Base-by-base conservation (phyloP, 768 basidiomycete species). In the Leccinum olivaceopallidum region DNA sequence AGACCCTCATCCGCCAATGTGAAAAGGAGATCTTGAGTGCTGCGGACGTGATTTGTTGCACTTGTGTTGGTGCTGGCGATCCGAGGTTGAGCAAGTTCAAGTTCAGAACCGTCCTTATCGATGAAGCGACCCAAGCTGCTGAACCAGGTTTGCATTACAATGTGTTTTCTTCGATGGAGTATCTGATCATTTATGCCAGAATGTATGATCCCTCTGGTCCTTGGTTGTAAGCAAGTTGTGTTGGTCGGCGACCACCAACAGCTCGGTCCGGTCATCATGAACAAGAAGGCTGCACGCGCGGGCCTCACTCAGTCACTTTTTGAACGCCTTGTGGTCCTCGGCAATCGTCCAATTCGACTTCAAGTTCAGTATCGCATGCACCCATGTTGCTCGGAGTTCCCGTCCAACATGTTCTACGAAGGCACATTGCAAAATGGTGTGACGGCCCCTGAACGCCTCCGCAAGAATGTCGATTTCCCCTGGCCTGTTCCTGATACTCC, bases 351-450 rank as follows among this genome's bases (percentile, higher is more conserved):
- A 22, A 99, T 99, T 70, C 94, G 97, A 57, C 86, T 99, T 30
- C 96, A 98, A 77, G 97, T 99, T 30, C 97, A 99, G 76, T 99
- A 99, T 72, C 95, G 97, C 75, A 99, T 99, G 97, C 97, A 99
- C 73, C 97, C 97, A 8, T 98, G 96, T 74, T 81, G 98, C 56
- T 98, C 97, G 49, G 95, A 98, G 76, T 99, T 99, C 80, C 96
- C 97, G 3, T 96, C 94, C 60, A 99, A 99, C 77, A 99, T 99
- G 97, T 98, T 99, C 80, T 99, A 99, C 75, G 97, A 99, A 73
- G 97, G 97, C 24, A 96, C 96, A 0, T 77, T 99, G 28, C 97
- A 99, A 77, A 99, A 99, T 72, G 97, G 97, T 73, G 97, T 99
- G 57, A 99, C 97, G 12, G 97, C 97, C 16, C 97, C 97, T 5